A percentile compares a stretch with the other conserved stretches of the same genome.
Evolutionary conservation across 306 rosid species (phyloP).

Genomic region (Quercus suber): DNA sequence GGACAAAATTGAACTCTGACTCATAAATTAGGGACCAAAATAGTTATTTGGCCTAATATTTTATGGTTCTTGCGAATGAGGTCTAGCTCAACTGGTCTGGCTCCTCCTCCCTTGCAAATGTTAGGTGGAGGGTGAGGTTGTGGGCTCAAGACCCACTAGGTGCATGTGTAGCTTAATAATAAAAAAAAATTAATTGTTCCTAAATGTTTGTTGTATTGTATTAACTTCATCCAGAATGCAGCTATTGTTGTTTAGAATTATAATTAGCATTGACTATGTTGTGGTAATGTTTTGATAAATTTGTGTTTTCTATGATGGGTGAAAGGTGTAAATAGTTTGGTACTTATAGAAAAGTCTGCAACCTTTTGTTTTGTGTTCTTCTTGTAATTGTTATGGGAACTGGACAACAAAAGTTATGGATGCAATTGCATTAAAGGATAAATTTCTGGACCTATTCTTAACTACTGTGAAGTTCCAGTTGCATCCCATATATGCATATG

Average conservation of each 20-base stretch:
- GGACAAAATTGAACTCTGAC: too few relatives aligned
- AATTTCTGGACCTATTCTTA: not conserved
- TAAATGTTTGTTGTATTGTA: not conserved
- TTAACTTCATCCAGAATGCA: not conserved
- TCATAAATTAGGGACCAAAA: too few relatives aligned
- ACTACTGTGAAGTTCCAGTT: not conserved
- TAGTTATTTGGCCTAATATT: too few relatives aligned
- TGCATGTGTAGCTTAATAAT: too few relatives aligned
- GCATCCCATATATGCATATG: not conserved
- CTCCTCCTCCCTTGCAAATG: too few relatives aligned
- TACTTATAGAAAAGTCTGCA: not conserved
- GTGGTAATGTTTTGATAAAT: not conserved
- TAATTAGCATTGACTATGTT: not conserved
- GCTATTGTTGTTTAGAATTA: not conserved
- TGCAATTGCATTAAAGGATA: not conserved
- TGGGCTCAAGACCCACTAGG: too few relatives aligned
- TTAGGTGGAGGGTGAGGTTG: too few relatives aligned
- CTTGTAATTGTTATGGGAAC: not conserved
- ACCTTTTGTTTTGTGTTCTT: not conserved
- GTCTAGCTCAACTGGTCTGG: too few relatives aligned
- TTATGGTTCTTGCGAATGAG: too few relatives aligned
- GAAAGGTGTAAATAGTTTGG: not conserved
- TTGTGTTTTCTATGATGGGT: not conserved
- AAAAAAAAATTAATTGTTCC: not conserved
- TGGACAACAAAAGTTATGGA: not conserved